These are phyloP conservation scores for Cephaloascus albidus DNA, from an alignment of 805 yeast species.

Conservation along the genomic window DNA sequence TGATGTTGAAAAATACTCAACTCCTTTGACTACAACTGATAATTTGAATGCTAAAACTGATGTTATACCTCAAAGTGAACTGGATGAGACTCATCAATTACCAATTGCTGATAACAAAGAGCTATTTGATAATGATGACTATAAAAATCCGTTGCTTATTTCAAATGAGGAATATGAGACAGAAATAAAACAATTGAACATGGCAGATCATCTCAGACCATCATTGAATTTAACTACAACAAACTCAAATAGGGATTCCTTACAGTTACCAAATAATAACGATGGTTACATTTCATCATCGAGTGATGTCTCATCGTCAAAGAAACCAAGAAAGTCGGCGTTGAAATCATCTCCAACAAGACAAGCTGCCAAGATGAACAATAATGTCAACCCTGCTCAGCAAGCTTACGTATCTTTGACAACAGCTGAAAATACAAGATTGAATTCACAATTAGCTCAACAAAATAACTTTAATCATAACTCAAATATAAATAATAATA, in stretches of 20 bases:
- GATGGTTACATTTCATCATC: slow-evolving; percentile 21
- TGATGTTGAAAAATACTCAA: neutral
- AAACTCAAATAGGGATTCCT: slow-evolving; percentile 12
- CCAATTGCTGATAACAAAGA: neutral
- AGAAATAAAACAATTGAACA: neutral
- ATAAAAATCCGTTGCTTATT: neutral
- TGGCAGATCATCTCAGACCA: slow-evolving; percentile 18
- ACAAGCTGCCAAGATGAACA: slow-evolving; percentile 2
- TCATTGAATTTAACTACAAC: slow-evolving; percentile 20
- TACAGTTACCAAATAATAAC: slow-evolving; percentile 8
- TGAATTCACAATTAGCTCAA: slow-evolving; percentile 50
- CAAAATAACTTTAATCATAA: slow-evolving; percentile 6
- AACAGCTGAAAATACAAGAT: slow-evolving; percentile 72
- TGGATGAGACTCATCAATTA: neutral
- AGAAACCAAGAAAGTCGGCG: slow-evolving; percentile 35
- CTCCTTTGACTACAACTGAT: neutral
- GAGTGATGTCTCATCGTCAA: slow-evolving; percentile 14
- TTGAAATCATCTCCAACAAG: slow-evolving; percentile 15
- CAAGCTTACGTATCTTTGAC: slow-evolving; percentile 59
- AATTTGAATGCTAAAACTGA: neutral
- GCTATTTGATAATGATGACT: neutral
- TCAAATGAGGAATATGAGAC: neutral
- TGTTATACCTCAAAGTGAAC: neutral
- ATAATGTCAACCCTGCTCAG: slow-evolving; percentile 32
- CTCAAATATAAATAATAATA: slow-evolving; percentile 6